Evolutionary conservation across 2,329 filamentous ascomycete species (phyloP), one percentile per base, ranked within the genome.

Genomic region (Hypocrella siamensis): DNA sequence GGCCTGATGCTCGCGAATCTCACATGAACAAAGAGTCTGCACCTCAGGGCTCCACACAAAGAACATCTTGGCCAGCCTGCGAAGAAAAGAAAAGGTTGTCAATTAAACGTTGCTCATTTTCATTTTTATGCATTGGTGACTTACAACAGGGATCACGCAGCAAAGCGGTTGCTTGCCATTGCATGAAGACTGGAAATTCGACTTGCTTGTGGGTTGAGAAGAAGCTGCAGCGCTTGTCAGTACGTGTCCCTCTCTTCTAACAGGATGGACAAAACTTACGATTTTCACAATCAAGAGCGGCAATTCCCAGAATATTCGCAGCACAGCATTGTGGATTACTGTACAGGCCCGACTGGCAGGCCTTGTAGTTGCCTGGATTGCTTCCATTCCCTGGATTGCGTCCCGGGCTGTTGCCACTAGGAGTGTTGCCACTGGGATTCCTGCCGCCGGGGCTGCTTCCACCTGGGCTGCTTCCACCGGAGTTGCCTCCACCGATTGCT

Each of bases 241-340:
- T 4, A 26, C 6, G 25, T 22, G 8, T 22, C 21, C 12, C 8
- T 12, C 12, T 22, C 21, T 22, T 22, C 21, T 22, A 26, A 21
- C 12, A 4, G 3, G 5, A 19, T 17, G 4, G 4, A 15, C 14
- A 3, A 17, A 14, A 26, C 39, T 32, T 33, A 41, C 40, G 38
- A 14, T 17, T 26, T 3, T 10, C 14, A 49, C 65, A 69, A 47
- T 66, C 46, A 26, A 68, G 48, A 44, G 59, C 55, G 15, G 56
- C 56, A 35, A 67, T 38, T 39, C 60, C 56, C 18, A 67, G 53
- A 19, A 67, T 51, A 38, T 67, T 54, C 31, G 57, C 58, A 5
- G 58, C 54, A 43, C 65, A 69, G 54, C 65, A 69, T 30, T 56
- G 51, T 4, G 58, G 44, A 25, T 40, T 52, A 33, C 42, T 37